Base-by-base conservation (phyloP, 1,284 basidiomycete species). In the Clitocybe nebularis region DNA sequence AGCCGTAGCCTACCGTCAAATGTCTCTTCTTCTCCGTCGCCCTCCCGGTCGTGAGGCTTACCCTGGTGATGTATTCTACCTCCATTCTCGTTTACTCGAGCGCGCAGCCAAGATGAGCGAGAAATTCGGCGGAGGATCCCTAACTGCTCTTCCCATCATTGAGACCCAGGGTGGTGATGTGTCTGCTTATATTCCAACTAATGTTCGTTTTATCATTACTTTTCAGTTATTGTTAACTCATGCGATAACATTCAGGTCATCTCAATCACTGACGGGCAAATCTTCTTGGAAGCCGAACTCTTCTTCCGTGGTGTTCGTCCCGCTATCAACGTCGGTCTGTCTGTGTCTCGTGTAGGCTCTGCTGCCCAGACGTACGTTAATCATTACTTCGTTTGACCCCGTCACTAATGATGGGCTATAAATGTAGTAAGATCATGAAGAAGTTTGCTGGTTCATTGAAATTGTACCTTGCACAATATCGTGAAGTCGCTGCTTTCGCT, bases 91-190 rank as follows among this genome's bases (percentile, higher is more conserved):
- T 85, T 87, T 99, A 55, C 85, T 99, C 60, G 95, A 99, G 77
- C 93, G 95, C 80, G 95, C 95, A 52, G 95, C 95, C 71, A 98
- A 98, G 88, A 96, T 99, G 91, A 95, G 87, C 81, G 91, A 97
- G 58, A 90, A 89, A 64, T 90, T 93, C 69, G 95, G 95, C 67
- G 93, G 92, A 67, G 95, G 95, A 63, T 99, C 95, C 51, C 80
- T 99, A 59, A 99, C 95, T 67, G 95, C 95, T 49, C 86, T 99
- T 36, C 95, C 95, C 62, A 93, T 99, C 74, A 99, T 99, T 69
- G 95, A 99, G 79, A 98, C 95, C 63, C 95, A 99, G 77, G 95
- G 95, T 85, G 95, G 95, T 87, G 95, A 99, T 83, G 95, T 99
- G 65, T 99, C 93, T 43, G 93, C 93, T 39, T 96, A 97, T 75